phyloP scores from a whole-genome alignment of 305 asterid species.

The Fraxinus sp. region DNA sequence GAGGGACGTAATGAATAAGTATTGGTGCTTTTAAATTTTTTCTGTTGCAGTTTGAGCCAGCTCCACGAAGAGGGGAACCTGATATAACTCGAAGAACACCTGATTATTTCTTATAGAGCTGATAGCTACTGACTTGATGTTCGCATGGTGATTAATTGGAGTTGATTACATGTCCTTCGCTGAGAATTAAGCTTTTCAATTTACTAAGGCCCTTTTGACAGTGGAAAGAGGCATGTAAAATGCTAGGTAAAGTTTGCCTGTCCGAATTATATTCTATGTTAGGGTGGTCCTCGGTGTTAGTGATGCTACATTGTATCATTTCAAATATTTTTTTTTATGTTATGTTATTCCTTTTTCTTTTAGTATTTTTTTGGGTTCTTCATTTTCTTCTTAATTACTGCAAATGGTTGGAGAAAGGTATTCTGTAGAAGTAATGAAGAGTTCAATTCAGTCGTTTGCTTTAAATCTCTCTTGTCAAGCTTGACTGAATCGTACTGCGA shows the following conservation, averaged over 20 bases:
- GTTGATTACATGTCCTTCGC: slow-evolving; percentile 19
- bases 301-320: slow-evolving; percentile 36
- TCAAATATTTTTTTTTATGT: slow-evolving; percentile 20
- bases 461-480: not conserved
- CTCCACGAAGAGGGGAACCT: slow-evolving; percentile 97
- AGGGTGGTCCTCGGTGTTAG: slow-evolving; percentile 29
- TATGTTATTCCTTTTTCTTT: slow-evolving; percentile 10
- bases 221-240: slow-evolving; percentile 34
- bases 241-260: slow-evolving; percentile 26
- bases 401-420: slow-evolving; percentile 21
- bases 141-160: slow-evolving; percentile 13
- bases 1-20: not conserved
- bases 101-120: slow-evolving; percentile 78
- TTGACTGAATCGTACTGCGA: not conserved
- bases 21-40: not conserved
- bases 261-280: slow-evolving; percentile 30
- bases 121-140: slow-evolving; percentile 28
- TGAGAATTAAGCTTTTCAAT: slow-evolving; percentile 21
- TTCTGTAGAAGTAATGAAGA: slow-evolving; percentile 21
- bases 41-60: slow-evolving; percentile 86
- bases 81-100: slow-evolving; percentile 96
- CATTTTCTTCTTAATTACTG: slow-evolving; percentile 8
- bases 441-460: slow-evolving; percentile 4
- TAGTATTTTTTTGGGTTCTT: not conserved
- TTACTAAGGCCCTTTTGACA: slow-evolving; percentile 10